Conservation (phyloP, 352 stramenopile genomes). For the Thalassiosira mediterranea region DNA sequence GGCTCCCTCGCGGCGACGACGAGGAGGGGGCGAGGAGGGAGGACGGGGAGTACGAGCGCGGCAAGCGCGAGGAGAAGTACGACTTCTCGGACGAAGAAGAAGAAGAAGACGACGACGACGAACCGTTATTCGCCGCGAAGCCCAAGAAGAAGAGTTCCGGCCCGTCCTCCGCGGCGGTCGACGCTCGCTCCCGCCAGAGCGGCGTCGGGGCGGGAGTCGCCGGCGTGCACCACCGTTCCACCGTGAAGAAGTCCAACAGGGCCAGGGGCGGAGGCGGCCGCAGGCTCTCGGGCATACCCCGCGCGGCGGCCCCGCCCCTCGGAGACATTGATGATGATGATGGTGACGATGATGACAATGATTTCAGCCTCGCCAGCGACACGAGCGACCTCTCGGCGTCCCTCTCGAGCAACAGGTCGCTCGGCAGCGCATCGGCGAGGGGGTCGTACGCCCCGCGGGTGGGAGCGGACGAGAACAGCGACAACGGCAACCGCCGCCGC, state of each 20-base stretch:
- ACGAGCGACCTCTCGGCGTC: constrained; percentile 48
- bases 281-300: background rate
- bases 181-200: constrained; percentile 14
- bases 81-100: too few species aligned
- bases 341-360: constrained; percentile 13
- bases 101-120: background rate
- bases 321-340: constrained; percentile 16
- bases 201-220: constrained; percentile 1
- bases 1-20: too few species aligned
- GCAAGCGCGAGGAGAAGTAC: background rate
- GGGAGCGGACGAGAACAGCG: constrained; percentile 39
- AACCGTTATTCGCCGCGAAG: background rate
- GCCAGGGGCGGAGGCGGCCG: background rate
- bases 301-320: background rate
- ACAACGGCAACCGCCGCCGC: constrained; percentile 17
- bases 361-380: constrained; percentile 24
- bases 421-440: constrained; percentile 7
- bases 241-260: constrained; percentile 25
- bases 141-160: background rate
- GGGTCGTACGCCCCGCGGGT: background rate
- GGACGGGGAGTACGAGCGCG: constrained; percentile 3
- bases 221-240: constrained; percentile 11
- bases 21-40: too few species aligned
- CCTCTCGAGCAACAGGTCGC: constrained; percentile 28
- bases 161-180: constrained; percentile 3